Conservation (phyloP, 2,329 filamentous ascomycete species). For the Neocatenulostroma microsporum region DNA sequence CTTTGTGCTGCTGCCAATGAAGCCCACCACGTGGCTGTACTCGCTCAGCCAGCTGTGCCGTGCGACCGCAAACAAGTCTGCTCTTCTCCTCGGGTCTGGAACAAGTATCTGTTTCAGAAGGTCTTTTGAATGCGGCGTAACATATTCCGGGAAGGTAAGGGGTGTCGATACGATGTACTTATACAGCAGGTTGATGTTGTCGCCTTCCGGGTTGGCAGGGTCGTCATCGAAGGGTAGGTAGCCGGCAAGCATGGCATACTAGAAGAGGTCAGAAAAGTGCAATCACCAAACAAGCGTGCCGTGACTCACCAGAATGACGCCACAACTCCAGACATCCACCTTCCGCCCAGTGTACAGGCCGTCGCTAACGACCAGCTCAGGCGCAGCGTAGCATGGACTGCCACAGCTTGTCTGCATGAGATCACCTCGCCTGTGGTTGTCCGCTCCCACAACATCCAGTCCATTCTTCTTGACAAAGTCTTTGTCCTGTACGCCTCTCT, state of each 20-base stretch:
- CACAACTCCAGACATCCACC: constrained; percentile 98
- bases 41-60: constrained; percentile 97
- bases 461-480: constrained; percentile 81
- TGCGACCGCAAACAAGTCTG: constrained; percentile 93
- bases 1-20: constrained; percentile 93
- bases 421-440: constrained; percentile 68
- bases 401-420: constrained; percentile 99
- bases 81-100: constrained; percentile 86
- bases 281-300: neutral
- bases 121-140: constrained; percentile 91
- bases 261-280: constrained; percentile 13
- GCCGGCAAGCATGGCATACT: constrained; percentile 98
- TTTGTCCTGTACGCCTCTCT: constrained; percentile 75
- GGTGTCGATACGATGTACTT: constrained; percentile 98
- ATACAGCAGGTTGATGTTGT: constrained; percentile 98
- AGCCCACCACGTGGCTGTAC: constrained; percentile 91
- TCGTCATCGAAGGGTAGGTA: constrained; percentile 98
- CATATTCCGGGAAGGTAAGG: constrained; percentile 96
- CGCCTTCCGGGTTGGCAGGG: constrained; percentile 93
- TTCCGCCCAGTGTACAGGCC: constrained; percentile 95
- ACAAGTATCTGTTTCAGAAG: constrained; percentile 88
- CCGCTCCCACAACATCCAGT: constrained; percentile 66
- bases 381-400: constrained; percentile 94
- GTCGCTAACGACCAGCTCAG: constrained; percentile 94
- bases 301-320: constrained; percentile 81